A percentile compares a stretch with the other conserved stretches of the same genome.
Conservation (phyloP, 257 asterid species). For the Solanum tarijense region DNA sequence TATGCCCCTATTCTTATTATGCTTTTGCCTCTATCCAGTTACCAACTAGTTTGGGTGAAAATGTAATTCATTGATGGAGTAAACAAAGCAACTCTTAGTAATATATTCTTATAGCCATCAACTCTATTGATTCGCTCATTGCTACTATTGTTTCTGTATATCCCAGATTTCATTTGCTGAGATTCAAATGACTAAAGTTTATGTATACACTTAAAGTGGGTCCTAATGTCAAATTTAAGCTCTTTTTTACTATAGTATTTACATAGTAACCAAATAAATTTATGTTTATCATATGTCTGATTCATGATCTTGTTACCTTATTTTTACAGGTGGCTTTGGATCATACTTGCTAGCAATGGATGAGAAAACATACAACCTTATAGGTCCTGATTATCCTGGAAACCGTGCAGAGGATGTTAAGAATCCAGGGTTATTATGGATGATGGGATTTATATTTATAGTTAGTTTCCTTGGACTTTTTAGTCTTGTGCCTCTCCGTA, state of each 20-base stretch:
- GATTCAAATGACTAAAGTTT: not conserved
- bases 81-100: not conserved
- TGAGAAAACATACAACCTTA: slow-evolving; percentile 79
- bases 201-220: not conserved
- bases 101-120: not conserved
- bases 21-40: not conserved
- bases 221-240: not conserved
- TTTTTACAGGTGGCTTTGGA: slow-evolving; percentile 78
- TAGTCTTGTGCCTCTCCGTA: slow-evolving; percentile 90
- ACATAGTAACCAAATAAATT: not conserved
- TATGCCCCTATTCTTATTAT: not conserved
- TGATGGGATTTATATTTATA: slow-evolving; percentile 77
- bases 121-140: not conserved
- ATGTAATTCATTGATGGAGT: not conserved
- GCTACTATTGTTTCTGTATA: not conserved
- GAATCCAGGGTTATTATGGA: slow-evolving; percentile 87
- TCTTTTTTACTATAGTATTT: not conserved
- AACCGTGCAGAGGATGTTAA: slow-evolving; percentile 87
- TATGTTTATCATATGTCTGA: not conserved
- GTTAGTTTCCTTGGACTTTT: slow-evolving; percentile 94
- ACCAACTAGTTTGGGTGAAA: not conserved
- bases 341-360: slow-evolving; percentile 92
- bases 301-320: not conserved
- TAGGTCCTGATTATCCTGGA: slow-evolving; percentile 91
- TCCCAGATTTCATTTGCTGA: not conserved